Evolutionary conservation across 2,329 filamentous ascomycete genomes (phyloP).

Genomic region (Helotiales sp.): DNA sequence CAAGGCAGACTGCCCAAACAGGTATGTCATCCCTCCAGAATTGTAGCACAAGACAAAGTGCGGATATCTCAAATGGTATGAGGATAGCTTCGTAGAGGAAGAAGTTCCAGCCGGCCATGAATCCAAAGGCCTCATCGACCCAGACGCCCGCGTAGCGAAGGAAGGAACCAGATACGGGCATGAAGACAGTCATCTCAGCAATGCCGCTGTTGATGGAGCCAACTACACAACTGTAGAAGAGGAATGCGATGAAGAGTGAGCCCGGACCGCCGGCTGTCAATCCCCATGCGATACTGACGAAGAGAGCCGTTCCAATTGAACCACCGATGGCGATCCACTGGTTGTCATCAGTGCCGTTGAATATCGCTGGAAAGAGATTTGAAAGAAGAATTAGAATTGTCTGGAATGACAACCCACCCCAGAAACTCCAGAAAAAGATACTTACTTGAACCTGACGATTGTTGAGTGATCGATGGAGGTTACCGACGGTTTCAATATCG

Average conservation of each 20-base stretch:
- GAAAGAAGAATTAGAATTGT: background rate
- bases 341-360: background rate
- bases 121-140: conserved; percentile 17
- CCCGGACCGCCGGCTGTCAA: conserved; percentile 11
- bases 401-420: too few relatives aligned
- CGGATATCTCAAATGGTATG: conserved; percentile 40
- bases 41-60: conserved; percentile 9
- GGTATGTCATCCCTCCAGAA: conserved; percentile 14
- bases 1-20: conserved; percentile 14
- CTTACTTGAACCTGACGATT: conserved; percentile 12
- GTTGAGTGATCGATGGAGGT: conserved; percentile 10
- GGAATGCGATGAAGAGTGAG: conserved; percentile 8
- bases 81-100: conserved; percentile 16
- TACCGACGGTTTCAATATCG: background rate
- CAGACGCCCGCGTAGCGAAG: conserved; percentile 13
- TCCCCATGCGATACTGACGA: conserved; percentile 18
- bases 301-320: conserved; percentile 12
- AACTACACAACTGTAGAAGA: conserved; percentile 14
- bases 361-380: background rate
- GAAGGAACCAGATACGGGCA: conserved; percentile 16
- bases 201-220: conserved; percentile 12
- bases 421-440: background rate
- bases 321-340: conserved; percentile 9
- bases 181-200: conserved; percentile 38
- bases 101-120: conserved; percentile 17